A percentile compares a stretch with the other conserved stretches of the same genome.
Evolutionary conservation across 2,329 filamentous ascomycete species (phyloP).

Genomic region (Uncinocarpus reesii): DNA sequence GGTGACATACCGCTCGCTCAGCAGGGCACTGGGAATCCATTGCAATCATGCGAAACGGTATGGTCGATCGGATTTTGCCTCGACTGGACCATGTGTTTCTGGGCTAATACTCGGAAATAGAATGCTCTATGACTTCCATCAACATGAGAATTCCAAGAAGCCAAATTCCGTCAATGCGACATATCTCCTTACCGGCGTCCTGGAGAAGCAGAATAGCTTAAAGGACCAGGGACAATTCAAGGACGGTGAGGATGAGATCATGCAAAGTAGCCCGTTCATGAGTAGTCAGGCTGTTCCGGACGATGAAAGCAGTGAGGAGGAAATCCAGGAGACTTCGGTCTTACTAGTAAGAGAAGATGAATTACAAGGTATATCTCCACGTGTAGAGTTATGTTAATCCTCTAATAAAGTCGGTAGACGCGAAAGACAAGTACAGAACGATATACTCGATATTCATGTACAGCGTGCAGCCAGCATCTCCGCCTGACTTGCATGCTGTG

Average conservation of each 20-base stretch:
- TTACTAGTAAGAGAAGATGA: slow-evolving; percentile 62
- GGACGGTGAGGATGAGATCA: slow-evolving; percentile 55
- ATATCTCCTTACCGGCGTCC: slow-evolving; percentile 72
- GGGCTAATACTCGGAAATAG: slow-evolving; percentile 35
- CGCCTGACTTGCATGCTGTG: slow-evolving; percentile 62
- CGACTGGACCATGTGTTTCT: neutral
- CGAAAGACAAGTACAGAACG: slow-evolving; percentile 58
- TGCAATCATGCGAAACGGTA: slow-evolving; percentile 84
- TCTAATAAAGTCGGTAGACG: slow-evolving; percentile 40
- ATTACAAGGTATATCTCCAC: slow-evolving; percentile 49
- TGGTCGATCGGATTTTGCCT: slow-evolving; percentile 26
- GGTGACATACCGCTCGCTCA: slow-evolving; percentile 80
- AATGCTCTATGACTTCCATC: slow-evolving; percentile 80
- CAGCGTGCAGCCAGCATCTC: slow-evolving; percentile 61
- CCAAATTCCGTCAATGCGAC: slow-evolving; percentile 73
- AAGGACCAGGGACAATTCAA: slow-evolving; percentile 35
- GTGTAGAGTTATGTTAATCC: neutral
- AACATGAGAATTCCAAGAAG: slow-evolving; percentile 63
- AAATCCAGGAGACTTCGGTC: slow-evolving; percentile 47
- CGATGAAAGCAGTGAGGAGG: slow-evolving; percentile 40
- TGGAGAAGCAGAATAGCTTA: slow-evolving; percentile 31
- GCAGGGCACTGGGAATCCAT: slow-evolving; percentile 71
- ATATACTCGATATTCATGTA: slow-evolving; percentile 77
- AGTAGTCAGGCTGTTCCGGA: slow-evolving; percentile 54
- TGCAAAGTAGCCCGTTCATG: slow-evolving; percentile 58